These are phyloP conservation scores for Backusella australiensis DNA, from an alignment of 192 early-diverging fungal species.

Conservation along the genomic window DNA sequence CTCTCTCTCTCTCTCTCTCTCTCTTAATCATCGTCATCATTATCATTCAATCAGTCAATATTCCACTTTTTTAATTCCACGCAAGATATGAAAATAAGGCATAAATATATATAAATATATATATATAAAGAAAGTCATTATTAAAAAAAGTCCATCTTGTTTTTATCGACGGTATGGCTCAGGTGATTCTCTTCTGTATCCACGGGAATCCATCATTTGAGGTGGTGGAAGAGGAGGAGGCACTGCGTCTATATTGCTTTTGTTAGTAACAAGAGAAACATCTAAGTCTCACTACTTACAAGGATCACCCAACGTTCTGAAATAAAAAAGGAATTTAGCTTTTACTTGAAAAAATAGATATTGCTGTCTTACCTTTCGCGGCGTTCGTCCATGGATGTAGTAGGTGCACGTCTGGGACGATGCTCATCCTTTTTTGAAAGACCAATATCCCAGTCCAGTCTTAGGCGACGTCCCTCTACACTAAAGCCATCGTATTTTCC, in stretches of 20 bases:
- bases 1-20: neutral
- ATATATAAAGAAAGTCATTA: neutral
- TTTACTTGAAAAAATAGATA: neutral
- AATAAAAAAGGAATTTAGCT: neutral
- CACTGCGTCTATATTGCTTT: neutral
- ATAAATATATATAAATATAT: neutral
- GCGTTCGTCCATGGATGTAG: neutral
- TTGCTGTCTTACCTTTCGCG: constrained; percentile 6
- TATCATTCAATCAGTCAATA: neutral
- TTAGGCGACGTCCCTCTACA: constrained; percentile 54
- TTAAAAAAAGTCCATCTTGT: neutral
- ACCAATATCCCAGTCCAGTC: constrained; percentile 47
- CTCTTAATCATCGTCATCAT: neutral
- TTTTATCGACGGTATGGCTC: constrained; percentile 20
- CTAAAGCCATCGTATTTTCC: constrained; percentile 60
- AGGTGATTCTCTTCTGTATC: constrained; percentile 21
- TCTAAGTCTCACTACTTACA: constrained; percentile 6
- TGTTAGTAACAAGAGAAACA: no score
- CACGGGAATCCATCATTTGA: constrained; percentile 17
- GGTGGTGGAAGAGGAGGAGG: constrained; percentile 8
- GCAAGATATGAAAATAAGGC: neutral
- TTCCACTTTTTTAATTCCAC: constrained; percentile 1
- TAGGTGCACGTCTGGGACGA: constrained; percentile 13
- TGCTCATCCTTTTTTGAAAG: constrained; percentile 29
- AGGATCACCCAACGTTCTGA: neutral